These are phyloP conservation scores for Sordariomycetes sp. DNA, from an alignment of 2,329 filamentous ascomycete species.

Conservation along the genomic window DNA sequence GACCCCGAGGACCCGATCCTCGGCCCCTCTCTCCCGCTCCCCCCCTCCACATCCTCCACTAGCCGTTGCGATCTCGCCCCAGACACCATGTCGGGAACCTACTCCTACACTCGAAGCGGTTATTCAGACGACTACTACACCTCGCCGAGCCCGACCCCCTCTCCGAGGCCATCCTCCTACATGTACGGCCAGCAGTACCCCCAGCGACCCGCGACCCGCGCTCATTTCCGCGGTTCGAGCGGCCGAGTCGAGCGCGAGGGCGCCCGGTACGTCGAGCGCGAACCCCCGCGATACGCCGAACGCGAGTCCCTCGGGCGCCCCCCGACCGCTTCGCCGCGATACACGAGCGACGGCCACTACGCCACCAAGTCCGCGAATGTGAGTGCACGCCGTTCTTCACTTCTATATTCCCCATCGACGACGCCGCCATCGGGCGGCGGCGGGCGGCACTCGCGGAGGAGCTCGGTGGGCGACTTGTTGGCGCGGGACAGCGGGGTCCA, in stretches of 20 bases:
- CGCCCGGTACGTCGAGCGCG: too few species aligned
- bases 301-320: conserved; percentile 16
- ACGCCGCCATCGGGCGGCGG: not conserved
- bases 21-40: not conserved
- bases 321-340: conserved; percentile 43
- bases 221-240: conserved; percentile 6
- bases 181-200: conserved; percentile 5
- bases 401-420: not conserved
- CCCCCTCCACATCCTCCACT: not conserved
- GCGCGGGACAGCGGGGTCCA: not conserved
- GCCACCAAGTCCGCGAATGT: conserved; percentile 44
- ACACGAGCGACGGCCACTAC: conserved; percentile 49
- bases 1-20: not conserved
- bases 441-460: not conserved
- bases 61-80: not conserved
- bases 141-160: conserved; percentile 2
- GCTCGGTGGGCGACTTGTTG: not conserved
- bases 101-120: conserved; percentile 2
- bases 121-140: conserved; percentile 3
- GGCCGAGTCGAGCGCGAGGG: conserved; percentile 18
- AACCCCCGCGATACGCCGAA: too few species aligned
- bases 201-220: conserved; percentile 7
- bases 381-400: conserved; percentile 25
- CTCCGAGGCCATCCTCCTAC: not conserved
- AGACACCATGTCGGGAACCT: conserved; percentile 2